These are phyloP conservation scores for Fennellomyces sp. DNA, from an alignment of 371 early-diverging fungal genomes.

Conservation along the genomic window DNA sequence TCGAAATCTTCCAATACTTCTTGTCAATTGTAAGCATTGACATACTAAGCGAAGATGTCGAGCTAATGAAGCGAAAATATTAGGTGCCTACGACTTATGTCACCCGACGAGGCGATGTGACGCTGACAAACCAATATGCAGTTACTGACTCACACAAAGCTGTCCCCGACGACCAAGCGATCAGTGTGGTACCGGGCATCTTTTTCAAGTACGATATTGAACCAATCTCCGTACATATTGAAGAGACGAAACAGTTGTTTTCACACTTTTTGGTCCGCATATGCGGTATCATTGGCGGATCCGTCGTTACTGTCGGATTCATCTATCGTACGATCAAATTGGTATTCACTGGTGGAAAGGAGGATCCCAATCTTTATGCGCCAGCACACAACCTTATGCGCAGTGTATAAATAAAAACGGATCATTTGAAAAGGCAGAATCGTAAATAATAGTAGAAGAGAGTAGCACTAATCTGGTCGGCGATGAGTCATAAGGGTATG, in stretches of 20 bases:
- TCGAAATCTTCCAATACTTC: slow-evolving; percentile 83
- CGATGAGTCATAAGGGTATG: background rate
- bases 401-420: slow-evolving; percentile 26
- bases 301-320: slow-evolving; percentile 66
- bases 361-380: slow-evolving; percentile 41
- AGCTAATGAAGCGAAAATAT: background rate
- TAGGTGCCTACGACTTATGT: slow-evolving; percentile 85
- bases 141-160: slow-evolving; percentile 78
- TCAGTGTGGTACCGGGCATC: slow-evolving; percentile 53
- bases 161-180: slow-evolving; percentile 38
- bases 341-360: slow-evolving; percentile 42
- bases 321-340: slow-evolving; percentile 43
- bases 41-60: background rate
- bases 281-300: slow-evolving; percentile 89
- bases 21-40: slow-evolving; percentile 62
- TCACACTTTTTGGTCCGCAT: slow-evolving; percentile 80
- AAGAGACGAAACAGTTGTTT: slow-evolving; percentile 66
- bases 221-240: slow-evolving; percentile 82
- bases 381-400: slow-evolving; percentile 39
- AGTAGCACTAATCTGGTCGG: background rate
- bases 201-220: slow-evolving; percentile 94
- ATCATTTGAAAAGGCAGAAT: background rate
- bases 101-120: slow-evolving; percentile 47
- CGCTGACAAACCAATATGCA: slow-evolving; percentile 91
- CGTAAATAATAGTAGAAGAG: background rate